Conservation (phyloP, 305 asterid species). For the Lippia alba region DNA sequence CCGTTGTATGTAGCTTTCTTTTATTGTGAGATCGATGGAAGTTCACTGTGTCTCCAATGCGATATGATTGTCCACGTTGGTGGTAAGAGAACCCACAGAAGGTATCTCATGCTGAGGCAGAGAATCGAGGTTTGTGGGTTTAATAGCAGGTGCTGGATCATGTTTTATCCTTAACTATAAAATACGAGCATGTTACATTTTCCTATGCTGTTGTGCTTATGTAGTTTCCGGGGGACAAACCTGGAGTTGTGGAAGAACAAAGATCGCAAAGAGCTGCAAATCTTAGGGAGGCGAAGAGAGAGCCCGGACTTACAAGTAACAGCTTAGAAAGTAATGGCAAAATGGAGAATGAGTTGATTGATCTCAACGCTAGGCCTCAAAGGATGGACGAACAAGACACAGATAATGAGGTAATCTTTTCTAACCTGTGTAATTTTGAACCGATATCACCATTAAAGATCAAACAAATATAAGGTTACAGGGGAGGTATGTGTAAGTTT, state of each 20-base stretch:
- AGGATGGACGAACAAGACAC: slow-evolving; percentile 55
- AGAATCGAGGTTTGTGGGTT: slow-evolving; percentile 84
- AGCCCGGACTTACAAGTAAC: slow-evolving; percentile 13
- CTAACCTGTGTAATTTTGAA: slow-evolving; percentile 8
- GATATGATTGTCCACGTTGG: slow-evolving; percentile 97
- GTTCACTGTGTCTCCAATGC: slow-evolving; percentile 93
- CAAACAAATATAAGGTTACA: not conserved
- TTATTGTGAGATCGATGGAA: slow-evolving; percentile 95
- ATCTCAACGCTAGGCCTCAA: slow-evolving; percentile 74
- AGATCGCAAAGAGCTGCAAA: slow-evolving; percentile 46
- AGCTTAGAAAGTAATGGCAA: slow-evolving; percentile 40
- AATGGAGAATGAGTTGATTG: slow-evolving; percentile 62
- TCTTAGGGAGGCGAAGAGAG: slow-evolving; percentile 45
- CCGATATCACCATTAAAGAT: slow-evolving; percentile 3
- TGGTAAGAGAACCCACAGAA: slow-evolving; percentile 94
- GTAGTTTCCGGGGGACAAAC: slow-evolving; percentile 90
- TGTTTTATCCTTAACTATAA: not conserved
- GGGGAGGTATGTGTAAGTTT: not conserved
- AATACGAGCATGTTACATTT: not conserved
- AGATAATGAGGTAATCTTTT: slow-evolving; percentile 53
- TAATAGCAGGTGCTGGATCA: slow-evolving; percentile 26
- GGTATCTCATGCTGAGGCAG: slow-evolving; percentile 93
- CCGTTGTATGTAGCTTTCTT: slow-evolving; percentile 77
- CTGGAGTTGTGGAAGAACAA: slow-evolving; percentile 47
- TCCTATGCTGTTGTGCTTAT: slow-evolving; percentile 28